Evolutionary conservation across 768 basidiomycete species (phyloP), one percentile per base, ranked within the genome.

Genomic region (Leccinum longicurvipes): DNA sequence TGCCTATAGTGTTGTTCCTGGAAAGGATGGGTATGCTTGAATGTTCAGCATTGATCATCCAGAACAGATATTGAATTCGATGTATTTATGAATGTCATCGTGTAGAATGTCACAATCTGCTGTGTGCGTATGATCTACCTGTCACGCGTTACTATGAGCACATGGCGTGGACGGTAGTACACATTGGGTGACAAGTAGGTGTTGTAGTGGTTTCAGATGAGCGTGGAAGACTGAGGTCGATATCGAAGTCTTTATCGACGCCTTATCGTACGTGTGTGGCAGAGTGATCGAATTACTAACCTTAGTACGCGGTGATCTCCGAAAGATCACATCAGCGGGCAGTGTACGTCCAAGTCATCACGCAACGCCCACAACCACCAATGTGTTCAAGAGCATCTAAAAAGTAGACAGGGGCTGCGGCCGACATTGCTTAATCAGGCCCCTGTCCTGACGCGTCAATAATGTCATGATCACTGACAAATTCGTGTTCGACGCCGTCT

Each of bases 1-100:
- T 31, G 80, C 80, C 3, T 79, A 73, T 57, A 74, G 74, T 2
- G 77, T 81, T 15, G 77, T 84, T 8, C 54, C 70, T 2, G 78
- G 76, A 4, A 74, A 74, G 56, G 67, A 56, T 39, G 82, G 82
- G 2, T 82, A 79, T 66, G 54, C 58, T 42, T 65, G 51, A 62
- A 24, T 32, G 31, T n/a, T 6, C 7, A 17, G 11, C 17, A 9
- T 8, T 45, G 3, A 7, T 8, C 15, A 7, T 23, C 4, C 9
- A 23, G 23, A 17, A 23, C 23, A 11, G 3, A 14, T 15, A 23
- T 17, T 15, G 14, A 23, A 8, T 8, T 12, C 6, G 3, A 44
- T 21, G 21, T 42, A 42, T 44, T 44, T 44, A 21, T 10, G 21
- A 42, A 19, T 14, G 31, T 31, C 12, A 0, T 31, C 12, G 31